Percentiles rank a stretch among this genome's conserved stretches.
Evolutionary conservation across 768 basidiomycete species (phyloP).

Genomic region (Pisolithus albus): DNA sequence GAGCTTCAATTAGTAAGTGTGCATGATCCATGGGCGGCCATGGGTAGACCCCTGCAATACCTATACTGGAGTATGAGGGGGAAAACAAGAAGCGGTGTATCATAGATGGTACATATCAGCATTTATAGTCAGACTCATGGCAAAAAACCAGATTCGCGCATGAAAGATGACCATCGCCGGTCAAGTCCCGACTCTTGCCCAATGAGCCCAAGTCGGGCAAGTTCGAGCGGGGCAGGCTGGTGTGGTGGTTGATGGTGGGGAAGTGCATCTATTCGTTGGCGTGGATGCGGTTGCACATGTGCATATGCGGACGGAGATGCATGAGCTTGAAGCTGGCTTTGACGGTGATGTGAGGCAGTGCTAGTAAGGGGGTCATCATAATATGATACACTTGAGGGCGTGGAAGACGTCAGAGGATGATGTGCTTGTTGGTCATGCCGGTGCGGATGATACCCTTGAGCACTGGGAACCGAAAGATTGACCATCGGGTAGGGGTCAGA

Average conservation of each 20-base stretch:
- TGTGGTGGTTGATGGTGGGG: neutral
- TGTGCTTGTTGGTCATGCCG: neutral
- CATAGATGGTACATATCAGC: neutral
- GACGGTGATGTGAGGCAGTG: neutral
- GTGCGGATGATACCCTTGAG: neutral
- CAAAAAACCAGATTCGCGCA: conserved; percentile 49
- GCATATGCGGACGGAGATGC: no score
- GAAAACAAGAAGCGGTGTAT: neutral
- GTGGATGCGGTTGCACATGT: no score
- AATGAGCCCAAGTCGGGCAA: conserved; percentile 56
- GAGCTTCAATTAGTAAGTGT: no score
- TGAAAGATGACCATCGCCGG: conserved; percentile 55
- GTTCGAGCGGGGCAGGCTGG: conserved; percentile 32
- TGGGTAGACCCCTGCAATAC: no score
- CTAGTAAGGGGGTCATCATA: neutral
- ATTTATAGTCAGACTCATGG: conserved; percentile 13
- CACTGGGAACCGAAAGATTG: neutral
- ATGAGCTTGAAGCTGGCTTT: neutral
- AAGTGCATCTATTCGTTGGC: no score
- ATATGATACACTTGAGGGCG: neutral
- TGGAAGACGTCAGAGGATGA: neutral
- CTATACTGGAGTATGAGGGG: no score
- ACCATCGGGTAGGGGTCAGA: neutral
- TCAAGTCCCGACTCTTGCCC: conserved; percentile 48
- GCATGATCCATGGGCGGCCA: no score